phyloP scores from a whole-genome alignment of 192 early-diverging fungal species.

The Coemansia sp. region DNA sequence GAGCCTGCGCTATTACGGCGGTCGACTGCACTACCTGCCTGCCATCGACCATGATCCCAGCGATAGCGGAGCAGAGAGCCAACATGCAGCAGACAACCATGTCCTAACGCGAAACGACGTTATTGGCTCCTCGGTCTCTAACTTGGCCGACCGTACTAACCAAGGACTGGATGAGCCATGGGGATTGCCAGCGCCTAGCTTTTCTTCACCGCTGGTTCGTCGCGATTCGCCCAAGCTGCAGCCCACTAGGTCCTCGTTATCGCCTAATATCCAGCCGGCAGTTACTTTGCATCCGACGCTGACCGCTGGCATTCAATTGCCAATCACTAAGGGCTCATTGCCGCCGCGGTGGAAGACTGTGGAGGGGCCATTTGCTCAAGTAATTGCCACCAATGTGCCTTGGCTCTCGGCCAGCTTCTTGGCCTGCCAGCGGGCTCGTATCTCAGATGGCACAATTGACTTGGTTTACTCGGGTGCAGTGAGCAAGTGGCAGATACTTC shows the following conservation, averaged over 20 bases:
- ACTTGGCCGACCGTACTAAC: constrained; percentile 34
- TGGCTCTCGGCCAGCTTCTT: constrained; percentile 63
- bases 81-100: not conserved
- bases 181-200: constrained; percentile 52
- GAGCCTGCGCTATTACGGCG: constrained; percentile 64
- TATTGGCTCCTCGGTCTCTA: constrained; percentile 19
- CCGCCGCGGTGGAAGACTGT: constrained; percentile 59
- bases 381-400: constrained; percentile 65
- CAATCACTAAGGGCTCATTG: constrained; percentile 35
- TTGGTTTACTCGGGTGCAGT: constrained; percentile 58
- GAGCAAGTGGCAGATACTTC: constrained; percentile 47
- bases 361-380: constrained; percentile 58
- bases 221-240: constrained; percentile 37
- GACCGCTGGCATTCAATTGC: constrained; percentile 50
- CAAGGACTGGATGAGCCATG: constrained; percentile 47
- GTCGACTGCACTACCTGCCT: constrained; percentile 63
- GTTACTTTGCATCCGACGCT: constrained; percentile 51
- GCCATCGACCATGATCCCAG: constrained; percentile 25
- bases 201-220: constrained; percentile 51
- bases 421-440: constrained; percentile 56
- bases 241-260: constrained; percentile 8
- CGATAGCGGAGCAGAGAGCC: constrained; percentile 1
- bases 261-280: constrained; percentile 42
- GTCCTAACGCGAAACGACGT: not conserved
- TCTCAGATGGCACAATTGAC: constrained; percentile 60